Evolutionary conservation across 805 yeast genomes (phyloP).

Genomic region (Starmerella riodocensis): DNA sequence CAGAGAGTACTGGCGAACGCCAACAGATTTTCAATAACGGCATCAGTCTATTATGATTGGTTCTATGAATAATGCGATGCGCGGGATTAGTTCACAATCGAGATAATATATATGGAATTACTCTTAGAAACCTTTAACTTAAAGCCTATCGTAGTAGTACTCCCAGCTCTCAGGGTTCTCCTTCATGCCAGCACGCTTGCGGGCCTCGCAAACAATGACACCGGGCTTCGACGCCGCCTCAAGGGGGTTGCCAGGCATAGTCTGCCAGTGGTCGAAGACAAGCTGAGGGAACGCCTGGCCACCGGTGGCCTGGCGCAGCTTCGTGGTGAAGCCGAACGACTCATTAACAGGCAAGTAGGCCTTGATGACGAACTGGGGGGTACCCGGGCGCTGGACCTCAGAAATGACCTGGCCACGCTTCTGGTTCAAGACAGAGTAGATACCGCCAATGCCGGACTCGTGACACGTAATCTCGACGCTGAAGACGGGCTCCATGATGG

Average conservation of each 20-base stretch:
- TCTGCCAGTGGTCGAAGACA: conserved; percentile 98
- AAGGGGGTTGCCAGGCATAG: conserved; percentile 81
- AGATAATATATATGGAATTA: not conserved
- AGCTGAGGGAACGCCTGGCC: conserved; percentile 99
- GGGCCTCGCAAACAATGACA: conserved; percentile 49
- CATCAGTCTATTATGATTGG: not conserved
- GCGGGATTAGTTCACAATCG: not conserved
- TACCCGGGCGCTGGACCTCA: conserved; percentile 99
- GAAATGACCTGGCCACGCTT: conserved; percentile 96
- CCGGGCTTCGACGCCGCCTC: conserved; percentile 71
- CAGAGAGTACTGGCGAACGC: too few species aligned
- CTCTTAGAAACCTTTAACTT: conserved; percentile 18
- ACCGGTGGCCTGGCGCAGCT: conserved; percentile 99
- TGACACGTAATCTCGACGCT: conserved; percentile 99
- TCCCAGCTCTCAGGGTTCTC: conserved; percentile 97
- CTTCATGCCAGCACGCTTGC: conserved; percentile 96
- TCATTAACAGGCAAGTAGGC: conserved; percentile 99
- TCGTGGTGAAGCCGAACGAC: conserved; percentile 99
- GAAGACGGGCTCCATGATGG: conserved; percentile 98
- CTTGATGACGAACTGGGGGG: conserved; percentile 98
- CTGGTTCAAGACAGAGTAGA: conserved; percentile 97
- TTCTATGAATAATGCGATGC: not conserved
- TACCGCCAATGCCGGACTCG: conserved; percentile 99
- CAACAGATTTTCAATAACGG: not conserved
- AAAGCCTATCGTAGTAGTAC: conserved; percentile 69